Base-by-base conservation (phyloP, 2,329 filamentous ascomycete genomes). In the Xylaria multiplex region DNA sequence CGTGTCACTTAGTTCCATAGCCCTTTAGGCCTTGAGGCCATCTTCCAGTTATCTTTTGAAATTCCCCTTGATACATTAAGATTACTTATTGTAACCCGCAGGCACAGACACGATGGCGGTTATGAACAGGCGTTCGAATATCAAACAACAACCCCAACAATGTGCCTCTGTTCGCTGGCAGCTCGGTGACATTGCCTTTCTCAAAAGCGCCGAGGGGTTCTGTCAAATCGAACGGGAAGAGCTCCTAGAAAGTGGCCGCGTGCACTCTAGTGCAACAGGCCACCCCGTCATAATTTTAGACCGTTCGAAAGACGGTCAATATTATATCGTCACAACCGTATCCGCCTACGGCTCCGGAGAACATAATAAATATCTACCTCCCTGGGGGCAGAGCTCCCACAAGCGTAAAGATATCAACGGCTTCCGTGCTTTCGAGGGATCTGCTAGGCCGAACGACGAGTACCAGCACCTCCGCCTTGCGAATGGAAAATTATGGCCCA, bases 271-370 rank as follows among this genome's bases (percentile, higher is more conserved):
- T 0, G 77, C 78, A 0, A 74, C 74, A 2, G 55, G 65, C 30
- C 78, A 80, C 66, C 78, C 78, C 0, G 76, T 77, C 55, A 77
- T 80, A 49, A 72, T 80, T 53, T 70, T 80, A 6, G 64, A 67
- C 8, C 62, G 63, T 5, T 70, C 70, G 1, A 9, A 46, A 0
- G 53, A 71, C 40, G 59, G 52, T 4, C 62, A 37, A 11, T 57
- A 75, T 53, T 73, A 71, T 37, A 68, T 77, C 2, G 62, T 79
- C 54, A 75, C 73, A 0, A 76, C 77, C 0, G 71, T 80, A 30
- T 78, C 77, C 22, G 77, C 78, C 3, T 80, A 78, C 65, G 40
- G 56, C 9, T 76, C 74, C 1, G 64, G 68, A 6, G 35, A 61
- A 1, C 9, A 65, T 2, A 75, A 74, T 37, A 35, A 67, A 43